Evolutionary conservation across 2,329 filamentous ascomycete species (phyloP), one percentile per base, ranked within the genome.

Genomic region (Fusarium begoniae): DNA sequence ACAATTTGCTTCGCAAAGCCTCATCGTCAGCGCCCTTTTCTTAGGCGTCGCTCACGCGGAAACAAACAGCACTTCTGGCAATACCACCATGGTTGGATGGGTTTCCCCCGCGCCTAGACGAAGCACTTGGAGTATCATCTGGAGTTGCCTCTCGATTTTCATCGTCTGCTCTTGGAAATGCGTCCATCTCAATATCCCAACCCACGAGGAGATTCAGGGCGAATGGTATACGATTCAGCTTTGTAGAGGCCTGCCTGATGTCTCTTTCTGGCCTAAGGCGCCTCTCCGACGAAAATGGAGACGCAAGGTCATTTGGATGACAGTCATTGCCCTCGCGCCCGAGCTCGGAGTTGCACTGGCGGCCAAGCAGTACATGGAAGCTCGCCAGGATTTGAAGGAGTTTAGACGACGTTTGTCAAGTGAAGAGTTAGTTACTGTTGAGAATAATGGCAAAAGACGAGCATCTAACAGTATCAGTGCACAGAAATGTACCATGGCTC

Each of bases 221-320:
- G 37, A 35, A 35, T 60, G 57, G 57, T 37, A 60, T 8, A 54
- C 37, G 0, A 0, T 60, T 0, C 26, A 20, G 0, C 0, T 60
- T 0, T 60, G 26, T 3, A 22, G 1, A 1, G 1, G 3, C 6
- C 1, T 60, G 0, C 18, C 22, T 2, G 35, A 54, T 17, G 0
- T 54, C 0, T 32, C 37, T 0, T 2, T 54, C 8, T 60, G 47
- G 57, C 57, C 57, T 0, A 60, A 28, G 8, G 8, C 6, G 1
- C 26, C 57, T 0, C 2, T 60, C 0, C 13, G 37, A 0, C 22
- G 28, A 0, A 60, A 60, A 18, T 54, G 57, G 57, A 13, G 18
- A 6, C 57, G 37, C 4, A 54, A 35, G 12, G 8, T 43, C 2
- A 0, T 20, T 3, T 54, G 45, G 45, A 54, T 60, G 57, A 2